Percentiles rank a stretch among this genome's conserved stretches.
Evolutionary conservation across 306 rosid species (phyloP).

Genomic region (Rosa chinensis): DNA sequence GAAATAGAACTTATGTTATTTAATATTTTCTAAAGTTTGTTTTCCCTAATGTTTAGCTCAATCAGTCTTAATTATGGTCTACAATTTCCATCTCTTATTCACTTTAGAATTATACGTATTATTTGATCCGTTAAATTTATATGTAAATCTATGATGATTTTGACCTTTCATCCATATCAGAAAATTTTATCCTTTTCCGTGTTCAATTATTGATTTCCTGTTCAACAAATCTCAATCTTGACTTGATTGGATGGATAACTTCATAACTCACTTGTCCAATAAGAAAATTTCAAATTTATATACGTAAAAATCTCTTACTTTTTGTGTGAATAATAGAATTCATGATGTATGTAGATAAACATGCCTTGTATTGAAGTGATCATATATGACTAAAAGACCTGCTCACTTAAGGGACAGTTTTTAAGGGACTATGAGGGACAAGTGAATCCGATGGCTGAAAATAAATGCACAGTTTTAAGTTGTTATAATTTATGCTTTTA

Average conservation of each 20-base stretch:
- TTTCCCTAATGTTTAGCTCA: no score
- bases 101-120: not conserved
- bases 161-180: not conserved
- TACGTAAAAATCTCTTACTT: not conserved
- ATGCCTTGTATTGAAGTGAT: not conserved
- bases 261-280: not conserved
- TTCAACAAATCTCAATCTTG: conserved; percentile 7
- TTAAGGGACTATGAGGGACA: no score
- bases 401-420: no score
- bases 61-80: no score
- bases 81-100: no score
- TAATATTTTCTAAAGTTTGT: no score
- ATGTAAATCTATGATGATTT: not conserved
- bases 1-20: no score
- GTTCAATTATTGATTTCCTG: conserved; percentile 1
- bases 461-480: no score
- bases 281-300: not conserved
- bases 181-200: not conserved
- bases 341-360: not conserved
- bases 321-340: not conserved
- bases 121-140: not conserved
- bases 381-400: not conserved
- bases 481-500: no score
- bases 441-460: no score
- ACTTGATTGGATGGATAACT: not conserved